Conservation (phyloP, 1,284 basidiomycete species). For the Meira miltonrushii region DNA sequence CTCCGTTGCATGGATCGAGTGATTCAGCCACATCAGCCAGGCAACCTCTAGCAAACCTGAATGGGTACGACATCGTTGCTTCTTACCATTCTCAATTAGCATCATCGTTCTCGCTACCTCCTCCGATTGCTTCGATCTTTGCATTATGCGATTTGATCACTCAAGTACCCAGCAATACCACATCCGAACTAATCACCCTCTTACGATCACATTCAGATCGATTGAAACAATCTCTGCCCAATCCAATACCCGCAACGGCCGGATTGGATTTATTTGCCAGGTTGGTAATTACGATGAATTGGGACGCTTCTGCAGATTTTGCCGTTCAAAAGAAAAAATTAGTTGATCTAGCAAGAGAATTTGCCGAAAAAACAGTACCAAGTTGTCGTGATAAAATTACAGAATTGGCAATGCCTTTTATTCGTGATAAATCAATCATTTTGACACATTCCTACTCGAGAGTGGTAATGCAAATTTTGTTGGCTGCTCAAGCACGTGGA, state of each 20-base stretch:
- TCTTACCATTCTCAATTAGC: constrained; percentile 35
- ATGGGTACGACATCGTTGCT: constrained; percentile 34
- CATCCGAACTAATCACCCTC: constrained; percentile 80
- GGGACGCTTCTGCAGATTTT: constrained; percentile 68
- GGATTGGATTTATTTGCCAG: constrained; percentile 84
- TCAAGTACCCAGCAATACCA: constrained; percentile 74
- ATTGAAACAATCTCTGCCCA: constrained; percentile 64
- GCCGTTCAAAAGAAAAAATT: constrained; percentile 73
- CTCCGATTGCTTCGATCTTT: constrained; percentile 80
- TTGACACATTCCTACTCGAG: constrained; percentile 92
- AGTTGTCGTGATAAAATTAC: constrained; percentile 81
- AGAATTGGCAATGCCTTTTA: constrained; percentile 79
- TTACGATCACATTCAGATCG: constrained; percentile 69
- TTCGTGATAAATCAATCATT: constrained; percentile 81
- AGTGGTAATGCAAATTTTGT: constrained; percentile 87
- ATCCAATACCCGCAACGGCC: constrained; percentile 79
- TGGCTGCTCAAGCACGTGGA: constrained; percentile 65
- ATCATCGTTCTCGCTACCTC: constrained; percentile 62
- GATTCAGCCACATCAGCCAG: background rate
- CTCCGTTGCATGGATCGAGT: background rate
- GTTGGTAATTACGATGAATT: constrained; percentile 77
- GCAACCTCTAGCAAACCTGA: background rate
- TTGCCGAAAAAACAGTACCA: constrained; percentile 58
- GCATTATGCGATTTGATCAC: constrained; percentile 72
- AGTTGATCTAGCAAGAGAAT: constrained; percentile 69